phyloP scores from a whole-genome alignment of 1,139 yeast genomes.

The Yamadazyma spencermartinsiae region DNA sequence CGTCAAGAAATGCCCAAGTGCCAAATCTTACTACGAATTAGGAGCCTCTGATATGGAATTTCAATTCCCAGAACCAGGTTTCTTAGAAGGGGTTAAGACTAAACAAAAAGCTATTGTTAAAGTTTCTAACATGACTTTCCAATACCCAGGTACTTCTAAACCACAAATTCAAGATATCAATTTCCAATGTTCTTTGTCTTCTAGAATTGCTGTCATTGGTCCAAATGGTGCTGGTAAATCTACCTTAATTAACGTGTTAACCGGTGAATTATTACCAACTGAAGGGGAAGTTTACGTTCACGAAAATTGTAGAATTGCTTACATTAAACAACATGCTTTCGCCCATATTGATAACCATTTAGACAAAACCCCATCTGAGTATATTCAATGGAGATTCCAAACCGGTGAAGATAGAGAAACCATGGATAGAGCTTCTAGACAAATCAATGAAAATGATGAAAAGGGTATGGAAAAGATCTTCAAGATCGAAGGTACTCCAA shows the following conservation, averaged over 20 bases:
- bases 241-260: slow-evolving; percentile 94
- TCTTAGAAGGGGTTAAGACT: slow-evolving; percentile 99
- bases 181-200: slow-evolving; percentile 98
- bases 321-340: slow-evolving; percentile 99
- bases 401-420: slow-evolving; percentile 99
- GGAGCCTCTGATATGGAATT: slow-evolving; percentile 97
- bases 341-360: slow-evolving; percentile 98
- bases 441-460: slow-evolving; percentile 95
- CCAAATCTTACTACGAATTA: slow-evolving; percentile 97
- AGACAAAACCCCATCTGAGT: slow-evolving; percentile 99
- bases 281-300: slow-evolving; percentile 98
- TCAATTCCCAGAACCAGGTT: slow-evolving; percentile 99
- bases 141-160: slow-evolving; percentile 97
- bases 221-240: slow-evolving; percentile 99
- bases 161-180: slow-evolving; percentile 89
- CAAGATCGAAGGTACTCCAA: slow-evolving; percentile 97
- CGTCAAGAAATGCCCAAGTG: slow-evolving; percentile 98
- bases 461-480: slow-evolving; percentile 98
- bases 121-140: slow-evolving; percentile 96
- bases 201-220: slow-evolving; percentile 99
- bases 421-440: slow-evolving; percentile 99
- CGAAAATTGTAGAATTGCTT: slow-evolving; percentile 99
- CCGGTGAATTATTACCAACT: slow-evolving; percentile 99
- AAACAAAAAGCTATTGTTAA: slow-evolving; percentile 99
- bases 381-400: slow-evolving; percentile 99